Base-by-base conservation (phyloP, 306 rosid species). In the Acacia confusa region DNA sequence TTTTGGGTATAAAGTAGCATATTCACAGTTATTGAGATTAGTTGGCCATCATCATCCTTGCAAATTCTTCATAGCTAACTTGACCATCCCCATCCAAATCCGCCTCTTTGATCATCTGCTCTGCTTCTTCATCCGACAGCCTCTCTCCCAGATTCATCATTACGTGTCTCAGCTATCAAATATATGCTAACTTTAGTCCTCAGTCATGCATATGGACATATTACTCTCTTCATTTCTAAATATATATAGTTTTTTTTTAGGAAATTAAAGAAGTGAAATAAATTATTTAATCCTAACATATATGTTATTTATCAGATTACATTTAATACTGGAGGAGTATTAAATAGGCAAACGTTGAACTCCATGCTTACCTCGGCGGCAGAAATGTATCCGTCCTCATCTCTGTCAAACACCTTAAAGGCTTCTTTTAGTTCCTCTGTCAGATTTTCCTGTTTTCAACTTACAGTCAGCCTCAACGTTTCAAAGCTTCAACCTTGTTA, bases 321-420 rank as follows among this genome's bases (percentile, higher is more conserved):
- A 30, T 30, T 30, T 30, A 30, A 1, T 2, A 2, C 34, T 1
- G 3, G 1, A 30, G 34, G 3, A 30, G 32, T 19, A 44, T 69
- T 3, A 57, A 69, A 77, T 19, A 13, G 44, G 34, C 13, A n/a
- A 48, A 16, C 16, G 1, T 14, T 5, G 53, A 9, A 22, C 15
- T 4, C 55, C 57, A 50, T 48, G 28, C 32, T 79, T 75, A 93
- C 98, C 97, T 94, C 97, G 45, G 7, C 34, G 24, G 95, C 90
- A 22, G 97, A 90, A 81, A 94, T 94, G 68, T 84, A 94, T 58
- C 98, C 98, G 85, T 94, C 94, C 34, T 90, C 92, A 81, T 94
- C 87, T 47, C 94, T 91, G 66, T 94, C 97, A 77, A 94, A 90
- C 27, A 94, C 95, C 88, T 92, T 90, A 81, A 94, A 94, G 27